Evolutionary conservation across 768 basidiomycete genomes (phyloP).

Genomic region (Leucogyrophana mollusca): DNA sequence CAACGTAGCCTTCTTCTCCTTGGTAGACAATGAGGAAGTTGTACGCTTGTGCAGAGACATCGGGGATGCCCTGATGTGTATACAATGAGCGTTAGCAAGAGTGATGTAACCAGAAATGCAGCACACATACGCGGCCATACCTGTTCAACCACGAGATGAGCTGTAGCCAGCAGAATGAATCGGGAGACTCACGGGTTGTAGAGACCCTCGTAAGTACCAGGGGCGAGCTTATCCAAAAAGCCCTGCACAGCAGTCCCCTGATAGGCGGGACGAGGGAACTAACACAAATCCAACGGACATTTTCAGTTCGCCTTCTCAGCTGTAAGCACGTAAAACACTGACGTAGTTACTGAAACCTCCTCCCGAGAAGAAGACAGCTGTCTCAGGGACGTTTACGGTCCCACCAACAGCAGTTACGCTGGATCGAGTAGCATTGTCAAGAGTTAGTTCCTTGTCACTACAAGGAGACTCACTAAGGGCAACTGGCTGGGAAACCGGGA

Average conservation of each 20-base stretch:
- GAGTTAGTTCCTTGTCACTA: no score
- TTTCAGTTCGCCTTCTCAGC: neutral
- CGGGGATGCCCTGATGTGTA: constrained; percentile 50
- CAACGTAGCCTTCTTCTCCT: constrained; percentile 39
- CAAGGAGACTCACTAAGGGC: constrained; percentile 54
- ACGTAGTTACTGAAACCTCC: constrained; percentile 76
- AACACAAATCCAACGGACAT: neutral
- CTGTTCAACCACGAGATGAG: constrained; percentile 30
- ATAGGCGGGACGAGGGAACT: constrained; percentile 57
- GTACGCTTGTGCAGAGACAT: constrained; percentile 60
- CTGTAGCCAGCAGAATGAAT: neutral
- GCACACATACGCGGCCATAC: constrained; percentile 49
- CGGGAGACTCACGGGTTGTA: constrained; percentile 50
- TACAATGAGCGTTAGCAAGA: no score
- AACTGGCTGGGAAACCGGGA: constrained; percentile 60
- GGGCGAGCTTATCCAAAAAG: constrained; percentile 45
- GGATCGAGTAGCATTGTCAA: neutral
- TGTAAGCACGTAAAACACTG: constrained; percentile 17
- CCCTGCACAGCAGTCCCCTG: constrained; percentile 44
- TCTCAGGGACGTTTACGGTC: constrained; percentile 59
- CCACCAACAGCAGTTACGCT: constrained; percentile 79
- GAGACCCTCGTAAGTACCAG: constrained; percentile 52
- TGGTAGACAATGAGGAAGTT: constrained; percentile 47
- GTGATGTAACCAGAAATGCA: neutral
- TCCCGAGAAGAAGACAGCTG: constrained; percentile 59